phyloP scores from a whole-genome alignment of 1,284 basidiomycete species.

The Ceratobasidium sp. region DNA sequence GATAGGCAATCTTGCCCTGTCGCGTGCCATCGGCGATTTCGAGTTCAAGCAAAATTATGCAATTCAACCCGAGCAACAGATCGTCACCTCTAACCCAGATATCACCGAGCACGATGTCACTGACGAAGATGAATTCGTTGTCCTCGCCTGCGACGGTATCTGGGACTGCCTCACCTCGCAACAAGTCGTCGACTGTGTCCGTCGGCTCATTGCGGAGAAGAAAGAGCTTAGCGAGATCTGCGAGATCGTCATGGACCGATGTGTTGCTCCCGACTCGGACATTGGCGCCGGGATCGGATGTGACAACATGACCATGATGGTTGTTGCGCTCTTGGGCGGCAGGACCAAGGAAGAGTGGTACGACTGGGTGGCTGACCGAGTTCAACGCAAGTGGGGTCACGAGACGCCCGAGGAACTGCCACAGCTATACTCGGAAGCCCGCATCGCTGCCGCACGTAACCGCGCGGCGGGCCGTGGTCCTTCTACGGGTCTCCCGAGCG shows the following conservation, averaged over 20 bases:
- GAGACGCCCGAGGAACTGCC: conserved; percentile 71
- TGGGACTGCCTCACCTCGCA: conserved; percentile 98
- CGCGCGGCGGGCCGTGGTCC: conserved; percentile 1
- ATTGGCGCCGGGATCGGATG: conserved; percentile 93
- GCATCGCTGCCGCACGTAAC: conserved; percentile 59
- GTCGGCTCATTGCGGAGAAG: conserved; percentile 82
- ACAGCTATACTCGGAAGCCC: conserved; percentile 68
- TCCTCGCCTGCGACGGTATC: conserved; percentile 97
- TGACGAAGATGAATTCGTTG: conserved; percentile 93
- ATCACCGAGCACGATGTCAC: conserved; percentile 81
- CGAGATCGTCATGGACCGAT: conserved; percentile 91
- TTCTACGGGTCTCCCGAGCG: conserved; percentile 17
- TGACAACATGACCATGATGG: conserved; percentile 98
- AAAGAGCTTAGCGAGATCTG: conserved; percentile 82
- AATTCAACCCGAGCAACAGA: conserved; percentile 86
- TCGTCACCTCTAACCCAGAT: conserved; percentile 96
- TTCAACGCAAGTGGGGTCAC: conserved; percentile 75
- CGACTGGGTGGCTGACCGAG: conserved; percentile 85
- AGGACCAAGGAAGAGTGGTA: conserved; percentile 93
- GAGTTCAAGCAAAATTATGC: conserved; percentile 96
- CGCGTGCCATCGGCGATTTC: conserved; percentile 96
- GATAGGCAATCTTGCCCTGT: conserved; percentile 92
- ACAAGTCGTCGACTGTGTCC: conserved; percentile 89
- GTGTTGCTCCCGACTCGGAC: conserved; percentile 92
- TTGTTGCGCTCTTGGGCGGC: conserved; percentile 88